Conservation (phyloP, 148 eudicot species). For the Arctostaphylos glauca region DNA sequence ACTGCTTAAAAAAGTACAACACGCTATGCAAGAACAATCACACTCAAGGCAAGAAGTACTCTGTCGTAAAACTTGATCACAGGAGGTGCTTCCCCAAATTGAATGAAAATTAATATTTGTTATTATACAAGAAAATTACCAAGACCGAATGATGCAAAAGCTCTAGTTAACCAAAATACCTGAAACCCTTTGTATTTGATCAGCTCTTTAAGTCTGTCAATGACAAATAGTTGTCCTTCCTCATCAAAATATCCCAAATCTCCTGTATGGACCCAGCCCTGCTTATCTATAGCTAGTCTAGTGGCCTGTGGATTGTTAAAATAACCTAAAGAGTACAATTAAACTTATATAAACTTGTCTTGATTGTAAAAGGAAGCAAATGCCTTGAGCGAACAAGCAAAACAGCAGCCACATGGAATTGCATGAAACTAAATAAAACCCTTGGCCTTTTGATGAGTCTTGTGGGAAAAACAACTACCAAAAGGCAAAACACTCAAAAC, state of each 20-base stretch:
- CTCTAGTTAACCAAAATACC: constrained; percentile 26
- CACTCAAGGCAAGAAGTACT: neutral
- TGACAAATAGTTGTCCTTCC: constrained; percentile 67
- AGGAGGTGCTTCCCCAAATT: neutral
- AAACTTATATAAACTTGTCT: neutral
- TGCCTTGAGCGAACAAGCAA: neutral
- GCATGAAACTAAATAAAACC: neutral
- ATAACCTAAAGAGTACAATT: constrained; percentile 45
- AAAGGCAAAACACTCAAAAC: too few species aligned
- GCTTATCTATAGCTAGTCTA: constrained; percentile 56
- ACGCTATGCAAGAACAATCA: neutral
- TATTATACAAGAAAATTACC: neutral
- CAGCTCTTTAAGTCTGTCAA: constrained; percentile 79
- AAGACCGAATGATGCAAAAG: neutral
- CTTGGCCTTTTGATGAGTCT: neutral
- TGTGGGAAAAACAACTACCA: too few species aligned
- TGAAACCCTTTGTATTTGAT: constrained; percentile 86
- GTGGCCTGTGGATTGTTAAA: constrained; percentile 69
- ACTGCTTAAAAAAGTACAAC: neutral
- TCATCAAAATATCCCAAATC: constrained; percentile 87
- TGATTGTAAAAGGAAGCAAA: neutral
- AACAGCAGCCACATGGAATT: neutral
- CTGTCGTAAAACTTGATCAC: neutral
- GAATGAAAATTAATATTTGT: neutral
- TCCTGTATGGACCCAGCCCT: constrained; percentile 80